Evolutionary conservation across 2,329 filamentous ascomycete species (phyloP).

Genomic region (Pezicula radicicola): DNA sequence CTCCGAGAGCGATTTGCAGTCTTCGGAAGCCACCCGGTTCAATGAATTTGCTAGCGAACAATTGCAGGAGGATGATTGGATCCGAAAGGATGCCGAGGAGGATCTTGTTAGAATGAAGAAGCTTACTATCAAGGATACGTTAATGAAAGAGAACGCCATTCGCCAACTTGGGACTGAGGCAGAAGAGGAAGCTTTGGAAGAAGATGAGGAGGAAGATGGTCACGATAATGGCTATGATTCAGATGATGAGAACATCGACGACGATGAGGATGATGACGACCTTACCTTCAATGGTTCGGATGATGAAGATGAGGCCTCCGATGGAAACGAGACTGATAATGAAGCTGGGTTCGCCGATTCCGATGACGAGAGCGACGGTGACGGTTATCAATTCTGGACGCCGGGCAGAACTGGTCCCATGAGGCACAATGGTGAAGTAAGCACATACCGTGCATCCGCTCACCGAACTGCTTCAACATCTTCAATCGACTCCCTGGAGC

Average conservation of each 20-base stretch:
- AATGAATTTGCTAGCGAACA: slow-evolving; percentile 89
- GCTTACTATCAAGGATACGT: slow-evolving; percentile 84
- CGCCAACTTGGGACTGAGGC: slow-evolving; percentile 83
- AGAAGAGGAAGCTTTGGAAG: slow-evolving; percentile 82
- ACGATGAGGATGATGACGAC: slow-evolving; percentile 53
- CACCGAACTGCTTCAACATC: slow-evolving; percentile 53
- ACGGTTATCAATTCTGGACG: slow-evolving; percentile 65
- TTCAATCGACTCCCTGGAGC: slow-evolving; percentile 48
- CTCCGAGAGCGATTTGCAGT: slow-evolving; percentile 23
- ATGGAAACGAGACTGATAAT: slow-evolving; percentile 64
- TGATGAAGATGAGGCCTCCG: slow-evolving; percentile 68
- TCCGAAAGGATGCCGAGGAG: slow-evolving; percentile 56
- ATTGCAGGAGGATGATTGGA: slow-evolving; percentile 87
- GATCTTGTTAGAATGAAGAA: slow-evolving; percentile 54
- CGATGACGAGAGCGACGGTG: slow-evolving; percentile 63
- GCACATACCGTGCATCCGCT: slow-evolving; percentile 23
- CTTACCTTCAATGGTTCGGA: slow-evolving; percentile 39
- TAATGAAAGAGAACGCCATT: slow-evolving; percentile 86
- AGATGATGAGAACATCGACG: slow-evolving; percentile 42
- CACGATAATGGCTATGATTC: slow-evolving; percentile 38
- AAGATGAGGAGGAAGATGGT: slow-evolving; percentile 56
- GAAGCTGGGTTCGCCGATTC: slow-evolving; percentile 69
- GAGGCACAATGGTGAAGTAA: slow-evolving; percentile 13
- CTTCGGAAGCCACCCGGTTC: slow-evolving; percentile 60
- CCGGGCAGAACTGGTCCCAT: slow-evolving; percentile 33